A percentile compares a stretch with the other conserved stretches of the same genome.
Evolutionary conservation across 2,329 filamentous ascomycete species (phyloP).

Genomic region (Penicillium sp.): DNA sequence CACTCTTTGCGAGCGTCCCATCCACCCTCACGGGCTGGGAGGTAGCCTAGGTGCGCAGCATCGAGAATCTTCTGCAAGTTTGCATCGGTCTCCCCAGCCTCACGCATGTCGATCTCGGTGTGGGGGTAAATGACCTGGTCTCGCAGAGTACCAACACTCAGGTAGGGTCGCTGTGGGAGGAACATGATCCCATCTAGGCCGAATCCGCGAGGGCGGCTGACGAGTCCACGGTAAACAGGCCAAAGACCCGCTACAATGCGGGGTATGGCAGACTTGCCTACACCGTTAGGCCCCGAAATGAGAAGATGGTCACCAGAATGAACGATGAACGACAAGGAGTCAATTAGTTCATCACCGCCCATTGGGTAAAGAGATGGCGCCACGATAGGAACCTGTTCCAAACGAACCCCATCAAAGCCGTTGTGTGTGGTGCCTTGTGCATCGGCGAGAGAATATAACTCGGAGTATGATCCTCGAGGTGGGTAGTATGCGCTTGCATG

Average conservation of each 20-base stretch:
- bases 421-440: slow-evolving; percentile 91
- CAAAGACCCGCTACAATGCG: slow-evolving; percentile 93
- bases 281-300: slow-evolving; percentile 92
- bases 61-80: slow-evolving; percentile 79
- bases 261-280: slow-evolving; percentile 86
- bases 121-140: slow-evolving; percentile 99
- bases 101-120: slow-evolving; percentile 89
- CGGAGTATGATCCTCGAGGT: slow-evolving; percentile 65
- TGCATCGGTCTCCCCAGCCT: slow-evolving; percentile 72
- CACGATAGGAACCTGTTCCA: slow-evolving; percentile 91
- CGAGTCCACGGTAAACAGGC: slow-evolving; percentile 92
- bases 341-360: slow-evolving; percentile 87
- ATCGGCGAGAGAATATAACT: slow-evolving; percentile 86
- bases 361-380: slow-evolving; percentile 85
- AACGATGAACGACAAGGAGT: slow-evolving; percentile 85
- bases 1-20: slow-evolving; percentile 97
- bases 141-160: slow-evolving; percentile 86
- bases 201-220: slow-evolving; percentile 73
- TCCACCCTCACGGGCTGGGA: slow-evolving; percentile 88
- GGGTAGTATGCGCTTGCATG: slow-evolving; percentile 86
- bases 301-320: slow-evolving; percentile 89
- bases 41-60: slow-evolving; percentile 81
- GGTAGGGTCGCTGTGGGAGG: slow-evolving; percentile 87
- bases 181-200: slow-evolving; percentile 98
- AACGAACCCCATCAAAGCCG: slow-evolving; percentile 89